These are phyloP conservation scores for Solanum hybrid DNA, from an alignment of 305 asterid genomes.

Conservation along the genomic window DNA sequence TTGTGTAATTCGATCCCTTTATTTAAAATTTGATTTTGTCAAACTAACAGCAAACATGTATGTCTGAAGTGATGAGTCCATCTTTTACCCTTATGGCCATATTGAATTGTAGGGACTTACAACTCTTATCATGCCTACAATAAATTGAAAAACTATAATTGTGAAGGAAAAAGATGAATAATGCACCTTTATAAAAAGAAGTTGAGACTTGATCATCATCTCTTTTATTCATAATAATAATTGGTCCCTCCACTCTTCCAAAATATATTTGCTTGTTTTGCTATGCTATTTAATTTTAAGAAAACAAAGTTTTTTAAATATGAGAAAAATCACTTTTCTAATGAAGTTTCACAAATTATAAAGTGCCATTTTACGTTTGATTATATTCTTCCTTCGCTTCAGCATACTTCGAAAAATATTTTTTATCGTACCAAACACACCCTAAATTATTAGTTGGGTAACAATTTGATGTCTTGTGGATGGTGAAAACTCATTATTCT, in stretches of 20 bases:
- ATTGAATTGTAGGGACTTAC: neutral
- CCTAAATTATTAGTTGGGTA: neutral
- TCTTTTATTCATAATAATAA: neutral
- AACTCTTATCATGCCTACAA: neutral
- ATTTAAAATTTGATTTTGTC: too few species aligned
- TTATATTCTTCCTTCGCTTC: fast-evolving
- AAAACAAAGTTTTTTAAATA: neutral
- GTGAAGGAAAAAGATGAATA: neutral
- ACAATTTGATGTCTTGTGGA: neutral
- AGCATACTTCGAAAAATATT: neutral
- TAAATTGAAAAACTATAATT: neutral
- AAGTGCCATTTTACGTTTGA: neutral
- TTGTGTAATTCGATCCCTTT: fast-evolving
- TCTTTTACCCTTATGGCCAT: neutral
- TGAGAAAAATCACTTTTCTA: neutral
- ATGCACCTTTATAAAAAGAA: neutral
- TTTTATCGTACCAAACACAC: neutral
- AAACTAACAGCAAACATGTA: neutral
- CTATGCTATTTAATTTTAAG: neutral
- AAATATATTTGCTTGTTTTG: neutral
- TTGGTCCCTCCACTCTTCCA: neutral
- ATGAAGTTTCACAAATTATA: neutral
- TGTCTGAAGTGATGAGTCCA: neutral
- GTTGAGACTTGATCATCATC: neutral
- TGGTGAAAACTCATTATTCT: neutral